Percentiles rank a stretch among this genome's conserved stretches.
Evolutionary conservation across 2,329 filamentous ascomycete genomes (phyloP).

Genomic region (Monosporascus sp.): DNA sequence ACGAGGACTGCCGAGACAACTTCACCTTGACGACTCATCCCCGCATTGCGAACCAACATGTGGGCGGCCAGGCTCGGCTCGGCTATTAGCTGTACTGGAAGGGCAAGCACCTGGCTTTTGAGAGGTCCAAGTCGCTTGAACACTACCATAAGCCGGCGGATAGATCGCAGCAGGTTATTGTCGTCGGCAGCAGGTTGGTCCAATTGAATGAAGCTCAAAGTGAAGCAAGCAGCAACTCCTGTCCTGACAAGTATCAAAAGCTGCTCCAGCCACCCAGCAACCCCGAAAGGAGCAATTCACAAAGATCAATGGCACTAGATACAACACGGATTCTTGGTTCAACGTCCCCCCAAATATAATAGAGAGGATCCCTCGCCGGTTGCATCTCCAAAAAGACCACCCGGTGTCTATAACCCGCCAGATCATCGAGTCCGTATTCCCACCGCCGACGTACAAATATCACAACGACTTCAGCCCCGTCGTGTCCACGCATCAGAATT

Average conservation of each 20-base stretch:
- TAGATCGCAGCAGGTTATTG: slow-evolving; percentile 11
- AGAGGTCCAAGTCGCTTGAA: slow-evolving; percentile 5
- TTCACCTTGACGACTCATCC: background rate
- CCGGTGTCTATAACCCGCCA: slow-evolving; percentile 85
- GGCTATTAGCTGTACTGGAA: slow-evolving; percentile 11
- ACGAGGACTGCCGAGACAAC: background rate
- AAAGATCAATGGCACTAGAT: slow-evolving; percentile 57
- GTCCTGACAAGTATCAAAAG: slow-evolving; percentile 11
- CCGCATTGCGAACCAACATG: slow-evolving; percentile 12
- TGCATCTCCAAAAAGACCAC: slow-evolving; percentile 91
- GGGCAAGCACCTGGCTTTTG: slow-evolving; percentile 5
- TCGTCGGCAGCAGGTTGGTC: slow-evolving; percentile 17
- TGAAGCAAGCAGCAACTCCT: slow-evolving; percentile 2
- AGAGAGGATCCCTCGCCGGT: slow-evolving; percentile 63
- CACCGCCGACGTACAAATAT: slow-evolving; percentile 63
- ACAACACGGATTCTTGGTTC: slow-evolving; percentile 73
- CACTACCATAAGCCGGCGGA: slow-evolving; percentile 3
- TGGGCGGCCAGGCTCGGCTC: slow-evolving; percentile 21
- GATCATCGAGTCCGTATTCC: slow-evolving; percentile 87
- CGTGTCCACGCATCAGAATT: slow-evolving; percentile 82
- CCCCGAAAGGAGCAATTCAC: slow-evolving; percentile 32
- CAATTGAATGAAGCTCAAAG: slow-evolving; percentile 1
- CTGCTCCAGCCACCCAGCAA: slow-evolving; percentile 5
- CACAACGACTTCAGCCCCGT: slow-evolving; percentile 78
- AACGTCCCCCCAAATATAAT: slow-evolving; percentile 76